Evolutionary conservation across 2,329 filamentous ascomycete genomes (phyloP).

Genomic region (Nemania diffusa): DNA sequence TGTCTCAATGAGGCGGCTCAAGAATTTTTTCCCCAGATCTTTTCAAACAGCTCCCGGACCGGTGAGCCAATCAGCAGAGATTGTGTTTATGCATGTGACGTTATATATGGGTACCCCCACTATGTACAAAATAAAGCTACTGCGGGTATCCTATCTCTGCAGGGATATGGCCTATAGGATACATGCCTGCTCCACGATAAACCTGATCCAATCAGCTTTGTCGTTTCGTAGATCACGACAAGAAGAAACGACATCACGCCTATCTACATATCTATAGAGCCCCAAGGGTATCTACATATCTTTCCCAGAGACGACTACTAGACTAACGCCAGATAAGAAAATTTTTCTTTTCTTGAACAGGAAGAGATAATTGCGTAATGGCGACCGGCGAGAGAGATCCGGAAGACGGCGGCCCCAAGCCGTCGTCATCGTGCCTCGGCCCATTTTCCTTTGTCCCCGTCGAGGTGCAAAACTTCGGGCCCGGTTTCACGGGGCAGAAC

Average conservation of each 20-base stretch:
- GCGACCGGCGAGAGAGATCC: slow-evolving; percentile 25
- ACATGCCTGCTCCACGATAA: background rate
- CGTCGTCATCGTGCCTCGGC: slow-evolving; percentile 54
- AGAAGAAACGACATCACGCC: slow-evolving; percentile 2
- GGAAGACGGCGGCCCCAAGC: slow-evolving; percentile 50
- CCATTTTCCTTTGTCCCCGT: slow-evolving; percentile 55
- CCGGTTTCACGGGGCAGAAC: slow-evolving; percentile 50
- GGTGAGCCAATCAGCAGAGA: slow-evolving; percentile 11
- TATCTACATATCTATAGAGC: too few relatives aligned
- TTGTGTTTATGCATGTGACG: slow-evolving; percentile 11
- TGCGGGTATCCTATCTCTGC: background rate
- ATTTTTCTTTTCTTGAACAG: background rate
- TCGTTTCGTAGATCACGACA: background rate
- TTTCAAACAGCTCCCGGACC: slow-evolving; percentile 1
- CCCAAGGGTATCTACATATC: too few relatives aligned
- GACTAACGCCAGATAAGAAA: background rate
- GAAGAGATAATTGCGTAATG: slow-evolving; percentile 8
- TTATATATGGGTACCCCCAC: background rate
- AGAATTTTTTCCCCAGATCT: background rate
- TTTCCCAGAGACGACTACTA: background rate
- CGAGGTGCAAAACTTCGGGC: slow-evolving; percentile 38
- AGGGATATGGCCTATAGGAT: background rate
- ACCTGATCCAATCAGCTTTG: background rate
- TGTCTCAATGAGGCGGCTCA: background rate
- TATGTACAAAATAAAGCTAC: background rate